Conservation (phyloP, 2,329 filamentous ascomycete species). For the Emydomyces testavorans region DNA sequence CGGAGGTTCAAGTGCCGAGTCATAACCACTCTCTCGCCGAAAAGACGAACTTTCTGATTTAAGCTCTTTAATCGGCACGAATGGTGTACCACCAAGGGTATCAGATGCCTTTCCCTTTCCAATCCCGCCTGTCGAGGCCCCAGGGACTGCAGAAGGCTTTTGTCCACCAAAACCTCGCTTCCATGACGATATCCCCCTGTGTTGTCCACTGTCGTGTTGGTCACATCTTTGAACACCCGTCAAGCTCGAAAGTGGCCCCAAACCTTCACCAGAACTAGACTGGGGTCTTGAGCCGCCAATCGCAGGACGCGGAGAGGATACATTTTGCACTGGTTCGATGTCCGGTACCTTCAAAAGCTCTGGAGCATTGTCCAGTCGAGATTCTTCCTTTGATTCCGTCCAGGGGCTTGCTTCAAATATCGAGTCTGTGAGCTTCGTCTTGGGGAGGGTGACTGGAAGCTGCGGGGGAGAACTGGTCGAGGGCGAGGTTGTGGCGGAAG, state of each 20-base stretch:
- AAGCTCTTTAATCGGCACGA: conserved; percentile 4
- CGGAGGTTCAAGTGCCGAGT: conserved; percentile 4
- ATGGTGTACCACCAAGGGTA: not conserved
- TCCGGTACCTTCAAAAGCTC: not conserved
- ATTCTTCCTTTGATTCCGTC: conserved; percentile 9
- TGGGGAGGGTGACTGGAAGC: conserved; percentile 25
- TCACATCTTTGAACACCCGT: conserved; percentile 6
- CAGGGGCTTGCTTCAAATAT: conserved; percentile 21
- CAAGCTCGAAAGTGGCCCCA: not conserved
- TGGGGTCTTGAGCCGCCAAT: not conserved
- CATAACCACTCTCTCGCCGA: conserved; percentile 6
- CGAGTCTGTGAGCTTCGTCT: conserved; percentile 20
- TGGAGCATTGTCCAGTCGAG: not conserved
- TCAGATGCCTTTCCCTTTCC: conserved; percentile 22
- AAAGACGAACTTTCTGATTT: conserved; percentile 16
- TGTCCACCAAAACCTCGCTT: conserved; percentile 26
- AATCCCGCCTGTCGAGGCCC: conserved; percentile 18
- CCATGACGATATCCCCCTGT: conserved; percentile 27
- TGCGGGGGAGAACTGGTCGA: conserved; percentile 21
- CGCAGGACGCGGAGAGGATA: not conserved
- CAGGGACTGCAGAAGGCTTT: conserved; percentile 23
- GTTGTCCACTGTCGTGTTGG: conserved; percentile 7
- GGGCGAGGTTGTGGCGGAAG: conserved; percentile 10
- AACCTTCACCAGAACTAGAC: conserved; percentile 8
- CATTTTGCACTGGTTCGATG: not conserved